Base-by-base conservation (phyloP, 768 basidiomycete species). In the Daedaleopsis sinensis region DNA sequence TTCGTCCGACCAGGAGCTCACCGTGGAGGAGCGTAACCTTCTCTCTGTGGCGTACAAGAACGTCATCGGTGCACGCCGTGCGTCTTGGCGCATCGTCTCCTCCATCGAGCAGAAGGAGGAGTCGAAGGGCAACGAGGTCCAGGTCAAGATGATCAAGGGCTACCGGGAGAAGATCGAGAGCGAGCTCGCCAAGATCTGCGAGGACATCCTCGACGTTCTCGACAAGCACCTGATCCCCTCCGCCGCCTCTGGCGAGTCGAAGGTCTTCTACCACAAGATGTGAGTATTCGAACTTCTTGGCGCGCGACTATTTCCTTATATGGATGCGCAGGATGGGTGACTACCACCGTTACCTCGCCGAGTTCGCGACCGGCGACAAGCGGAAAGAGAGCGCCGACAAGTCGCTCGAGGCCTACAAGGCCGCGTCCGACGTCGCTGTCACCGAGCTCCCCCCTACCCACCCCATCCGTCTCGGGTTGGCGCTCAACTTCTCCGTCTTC, bases 231-330 rank as follows among this genome's bases (percentile, higher is more conserved):
- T 98, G 71, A 97, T 94, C 70, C 95, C 95, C 65, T 96, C 94
- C 12, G 96, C 96, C 54, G 94, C 93, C 64, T 90, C 93, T 59
- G 95, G 96, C 73, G 96, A 98, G 80, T 94, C 91, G 61, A 96
- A 97, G 82, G 96, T 98, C 59, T 98, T 98, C 86, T 98, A 98
- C 83, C 95, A 96, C 87, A 98, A 98, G 88, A 95, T 97, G 94
- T 95, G 69, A 65, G 93, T 72, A 8, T n/a, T 18, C 10, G 32
- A 24, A 23, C 19, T 15, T 48, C 19, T 60, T 42, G 49, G 48
- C 47, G 24, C 58, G 47, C 11, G 63, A n/a, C 38, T 46, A 63
- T 3, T 61, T 43, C 67, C 66, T 69, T 71, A 64, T 61, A 62
- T 27, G 57, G 3, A 55, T 50, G 59, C 47, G 57, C 70, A 97